Evolutionary conservation across 2,329 filamentous ascomycete genomes (phyloP).

Genomic region (Colletotrichum sp.): DNA sequence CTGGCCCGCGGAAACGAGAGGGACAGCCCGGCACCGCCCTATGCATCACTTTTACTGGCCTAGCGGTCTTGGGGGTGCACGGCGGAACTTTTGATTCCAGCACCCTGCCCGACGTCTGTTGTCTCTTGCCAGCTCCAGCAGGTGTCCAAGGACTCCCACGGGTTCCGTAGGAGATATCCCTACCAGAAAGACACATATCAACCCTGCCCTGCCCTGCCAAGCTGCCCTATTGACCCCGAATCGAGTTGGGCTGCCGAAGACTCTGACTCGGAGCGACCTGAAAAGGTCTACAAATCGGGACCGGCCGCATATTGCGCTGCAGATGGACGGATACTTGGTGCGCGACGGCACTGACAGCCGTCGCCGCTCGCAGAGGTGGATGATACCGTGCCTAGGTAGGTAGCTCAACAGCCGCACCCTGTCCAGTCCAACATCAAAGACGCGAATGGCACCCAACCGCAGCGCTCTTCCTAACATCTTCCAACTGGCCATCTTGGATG

Average conservation of each 20-base stretch:
- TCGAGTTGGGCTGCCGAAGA: neutral
- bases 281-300: neutral
- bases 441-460: neutral
- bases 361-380: neutral
- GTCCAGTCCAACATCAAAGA: neutral
- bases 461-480: neutral
- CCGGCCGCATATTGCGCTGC: neutral
- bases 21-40: conserved; percentile 15
- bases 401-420: neutral
- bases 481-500: neutral
- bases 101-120: neutral
- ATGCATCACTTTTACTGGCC: conserved; percentile 4
- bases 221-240: conserved; percentile 9
- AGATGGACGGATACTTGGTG: neutral
- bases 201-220: conserved; percentile 1
- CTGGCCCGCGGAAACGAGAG: conserved; percentile 22
- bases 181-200: neutral
- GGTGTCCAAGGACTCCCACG: neutral
- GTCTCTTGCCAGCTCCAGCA: neutral
- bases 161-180: neutral
- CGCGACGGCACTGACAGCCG: neutral
- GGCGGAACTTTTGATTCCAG: conserved; percentile 7
- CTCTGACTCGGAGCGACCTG: conserved; percentile 9
- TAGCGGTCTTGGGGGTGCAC: conserved; percentile 7
- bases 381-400: neutral